Conservation (phyloP, 2,329 filamentous ascomycete species). For the Chaetomiaceae sp. region DNA sequence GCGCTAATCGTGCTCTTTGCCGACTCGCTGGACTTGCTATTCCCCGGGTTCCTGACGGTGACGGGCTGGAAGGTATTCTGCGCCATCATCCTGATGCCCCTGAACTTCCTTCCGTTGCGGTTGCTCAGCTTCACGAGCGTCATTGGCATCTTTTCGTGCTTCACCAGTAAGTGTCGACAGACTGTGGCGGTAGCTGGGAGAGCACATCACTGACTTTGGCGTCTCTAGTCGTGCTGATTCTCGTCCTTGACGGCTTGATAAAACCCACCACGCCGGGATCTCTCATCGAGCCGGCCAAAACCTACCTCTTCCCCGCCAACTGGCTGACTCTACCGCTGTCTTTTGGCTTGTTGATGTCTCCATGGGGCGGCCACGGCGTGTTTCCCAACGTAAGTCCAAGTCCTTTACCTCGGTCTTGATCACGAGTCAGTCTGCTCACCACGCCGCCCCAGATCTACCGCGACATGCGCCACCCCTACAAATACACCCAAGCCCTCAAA, state of each 20-base stretch:
- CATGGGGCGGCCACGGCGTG: slow-evolving; percentile 59
- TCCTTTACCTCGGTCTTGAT: too few species aligned
- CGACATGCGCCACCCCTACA: slow-evolving; percentile 70
- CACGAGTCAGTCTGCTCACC: slow-evolving; percentile 9
- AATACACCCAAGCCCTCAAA: slow-evolving; percentile 70
- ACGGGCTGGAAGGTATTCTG: slow-evolving; percentile 82
- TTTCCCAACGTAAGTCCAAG: slow-evolving; percentile 68
- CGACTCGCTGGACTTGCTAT: slow-evolving; percentile 75
- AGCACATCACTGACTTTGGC: slow-evolving; percentile 3
- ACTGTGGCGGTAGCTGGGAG: neutral
- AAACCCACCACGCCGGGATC: slow-evolving; percentile 79
- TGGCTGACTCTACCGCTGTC: slow-evolving; percentile 85
- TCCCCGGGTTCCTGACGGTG: slow-evolving; percentile 63
- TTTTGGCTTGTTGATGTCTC: slow-evolving; percentile 83
- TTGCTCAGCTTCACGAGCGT: slow-evolving; percentile 87
- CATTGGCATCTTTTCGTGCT: slow-evolving; percentile 84
- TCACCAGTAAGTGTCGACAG: slow-evolving; percentile 64
- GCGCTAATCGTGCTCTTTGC: slow-evolving; percentile 90
- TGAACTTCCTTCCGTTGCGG: slow-evolving; percentile 80
- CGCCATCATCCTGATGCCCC: slow-evolving; percentile 69
- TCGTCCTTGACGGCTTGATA: slow-evolving; percentile 79
- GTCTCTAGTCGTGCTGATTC: slow-evolving; percentile 68
- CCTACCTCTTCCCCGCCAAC: slow-evolving; percentile 77
- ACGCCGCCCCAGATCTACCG: slow-evolving; percentile 50
- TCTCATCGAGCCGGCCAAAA: slow-evolving; percentile 71